A percentile compares a stretch with the other conserved stretches of the same genome.
Conservation (phyloP, 768 basidiomycete species). For the Russula sp. region DNA sequence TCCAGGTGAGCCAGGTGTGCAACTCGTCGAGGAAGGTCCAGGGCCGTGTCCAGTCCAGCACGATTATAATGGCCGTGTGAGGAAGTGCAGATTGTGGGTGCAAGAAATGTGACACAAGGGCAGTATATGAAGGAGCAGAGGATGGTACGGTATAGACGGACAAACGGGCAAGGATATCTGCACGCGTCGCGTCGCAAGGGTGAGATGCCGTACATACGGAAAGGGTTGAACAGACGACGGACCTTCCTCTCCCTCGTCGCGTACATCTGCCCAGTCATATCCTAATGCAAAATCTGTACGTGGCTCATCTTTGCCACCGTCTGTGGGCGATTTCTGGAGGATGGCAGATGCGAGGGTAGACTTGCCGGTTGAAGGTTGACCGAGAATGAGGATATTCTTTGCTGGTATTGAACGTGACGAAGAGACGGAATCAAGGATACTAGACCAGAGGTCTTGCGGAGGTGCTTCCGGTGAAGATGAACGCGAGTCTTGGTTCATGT, state of each 20-base stretch:
- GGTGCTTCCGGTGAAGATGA: constrained; percentile 67
- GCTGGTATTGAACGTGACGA: constrained; percentile 74
- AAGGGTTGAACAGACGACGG: constrained; percentile 25
- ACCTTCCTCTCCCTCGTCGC: constrained; percentile 95
- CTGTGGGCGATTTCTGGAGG: constrained; percentile 55
- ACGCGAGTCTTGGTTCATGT: constrained; percentile 37
- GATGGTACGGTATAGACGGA: constrained; percentile 92
- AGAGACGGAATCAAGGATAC: constrained; percentile 85
- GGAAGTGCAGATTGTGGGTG: constrained; percentile 61
- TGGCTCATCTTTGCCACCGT: constrained; percentile 53
- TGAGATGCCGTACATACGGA: not conserved
- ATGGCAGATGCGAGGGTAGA: constrained; percentile 66
- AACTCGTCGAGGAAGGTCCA: constrained; percentile 88
- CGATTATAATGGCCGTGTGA: constrained; percentile 75
- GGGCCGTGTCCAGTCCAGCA: constrained; percentile 92
- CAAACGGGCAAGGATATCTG: constrained; percentile 83
- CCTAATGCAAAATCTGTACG: constrained; percentile 79
- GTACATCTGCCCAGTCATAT: constrained; percentile 87
- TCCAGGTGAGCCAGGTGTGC: constrained; percentile 78
- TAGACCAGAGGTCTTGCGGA: constrained; percentile 85
- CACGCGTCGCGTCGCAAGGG: constrained; percentile 3
- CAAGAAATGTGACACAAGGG: constrained; percentile 71
- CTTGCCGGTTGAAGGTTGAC: constrained; percentile 74
- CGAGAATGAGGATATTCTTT: constrained; percentile 83
- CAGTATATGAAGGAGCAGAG: constrained; percentile 60